Evolutionary conservation across 768 basidiomycete genomes (phyloP).

Genomic region (Pholiota conissans): DNA sequence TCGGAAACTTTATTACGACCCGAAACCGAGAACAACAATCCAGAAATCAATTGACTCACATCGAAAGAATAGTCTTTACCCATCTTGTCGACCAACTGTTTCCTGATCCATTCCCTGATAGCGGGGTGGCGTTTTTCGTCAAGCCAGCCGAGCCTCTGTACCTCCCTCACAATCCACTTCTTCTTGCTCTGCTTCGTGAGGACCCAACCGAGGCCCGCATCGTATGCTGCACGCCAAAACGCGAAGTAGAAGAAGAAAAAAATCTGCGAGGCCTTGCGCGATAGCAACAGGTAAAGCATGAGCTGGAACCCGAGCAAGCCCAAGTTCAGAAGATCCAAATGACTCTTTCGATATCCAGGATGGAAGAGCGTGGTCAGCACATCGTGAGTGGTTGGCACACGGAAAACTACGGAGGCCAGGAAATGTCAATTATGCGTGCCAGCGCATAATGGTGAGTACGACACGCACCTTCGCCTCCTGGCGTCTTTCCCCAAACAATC

Average conservation of each 20-base stretch:
- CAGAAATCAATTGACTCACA: constrained; percentile 42
- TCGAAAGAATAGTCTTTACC: constrained; percentile 93
- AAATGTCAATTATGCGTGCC: constrained; percentile 9
- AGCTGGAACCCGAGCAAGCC: constrained; percentile 76
- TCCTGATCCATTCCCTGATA: constrained; percentile 80
- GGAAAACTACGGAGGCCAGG: constrained; percentile 64
- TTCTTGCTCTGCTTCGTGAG: constrained; percentile 94
- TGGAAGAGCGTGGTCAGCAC: constrained; percentile 84
- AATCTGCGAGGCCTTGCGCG: constrained; percentile 48
- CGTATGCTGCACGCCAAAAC: constrained; percentile 92
- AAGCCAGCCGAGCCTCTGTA: constrained; percentile 86
- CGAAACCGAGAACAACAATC: background rate
- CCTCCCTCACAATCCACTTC: constrained; percentile 86
- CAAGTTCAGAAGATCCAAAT: constrained; percentile 87
- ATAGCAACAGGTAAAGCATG: constrained; percentile 66
- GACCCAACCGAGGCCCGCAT: constrained; percentile 91
- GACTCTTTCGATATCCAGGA: constrained; percentile 81
- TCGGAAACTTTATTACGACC: background rate
- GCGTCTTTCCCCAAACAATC: constrained; percentile 88
- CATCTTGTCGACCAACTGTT: constrained; percentile 90
- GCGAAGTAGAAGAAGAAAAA: constrained; percentile 92
- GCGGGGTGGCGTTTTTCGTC: constrained; percentile 64
- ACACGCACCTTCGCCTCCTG: constrained; percentile 67
- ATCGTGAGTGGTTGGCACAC: constrained; percentile 90
- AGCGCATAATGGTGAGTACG: constrained; percentile 1